Evolutionary conservation across 2,329 filamentous ascomycete genomes (phyloP), one percentile per base, ranked within the genome.

Genomic region (Claviceps sp.): DNA sequence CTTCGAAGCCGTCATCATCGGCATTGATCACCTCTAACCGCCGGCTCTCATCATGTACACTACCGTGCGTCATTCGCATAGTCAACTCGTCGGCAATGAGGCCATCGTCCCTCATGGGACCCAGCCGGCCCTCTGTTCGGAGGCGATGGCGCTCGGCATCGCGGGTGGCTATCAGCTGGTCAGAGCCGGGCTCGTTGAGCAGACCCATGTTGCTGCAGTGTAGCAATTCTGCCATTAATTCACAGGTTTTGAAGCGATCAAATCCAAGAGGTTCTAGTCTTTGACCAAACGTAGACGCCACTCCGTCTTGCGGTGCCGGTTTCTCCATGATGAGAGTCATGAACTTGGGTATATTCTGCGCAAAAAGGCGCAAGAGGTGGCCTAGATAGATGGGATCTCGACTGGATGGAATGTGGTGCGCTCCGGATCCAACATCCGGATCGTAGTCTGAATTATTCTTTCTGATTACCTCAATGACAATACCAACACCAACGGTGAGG

Each of bases 371-470:
- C 38, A 98, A 77, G 6, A 98, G 75, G 1, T 86, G 93, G 22
- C 93, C 93, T 0, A 98, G 79, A 63, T 97, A 98, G 60, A 98
- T 98, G 4, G 93, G 93, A 62, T 98, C 93, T 49, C 86, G 83
- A 58, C 82, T 85, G 1, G 89, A 91, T 0, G 91, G 91, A 51
- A 84, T 75, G 2, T 86, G 80, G 57, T 87, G 87, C 30, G 87
- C 81, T 54, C 89, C 88, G 48, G 85, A 82, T 55, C 90, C 83
- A 60, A 90, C 87, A 60, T 97, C 93, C 1, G 93, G 85, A 60
- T 98, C 93, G 65, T 98, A 98, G 68, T 98, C 93, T 0, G 93
- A 97, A 66, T 98, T 98, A 70, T 98, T 98, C 72, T 98, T 98
- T 55, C 93, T 81, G 65, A 98, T 98, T 46, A 98, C 93, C 69